Evolutionary conservation across 148 eudicot species (phyloP).

Genomic region (Rhododendron ferrugineum): DNA sequence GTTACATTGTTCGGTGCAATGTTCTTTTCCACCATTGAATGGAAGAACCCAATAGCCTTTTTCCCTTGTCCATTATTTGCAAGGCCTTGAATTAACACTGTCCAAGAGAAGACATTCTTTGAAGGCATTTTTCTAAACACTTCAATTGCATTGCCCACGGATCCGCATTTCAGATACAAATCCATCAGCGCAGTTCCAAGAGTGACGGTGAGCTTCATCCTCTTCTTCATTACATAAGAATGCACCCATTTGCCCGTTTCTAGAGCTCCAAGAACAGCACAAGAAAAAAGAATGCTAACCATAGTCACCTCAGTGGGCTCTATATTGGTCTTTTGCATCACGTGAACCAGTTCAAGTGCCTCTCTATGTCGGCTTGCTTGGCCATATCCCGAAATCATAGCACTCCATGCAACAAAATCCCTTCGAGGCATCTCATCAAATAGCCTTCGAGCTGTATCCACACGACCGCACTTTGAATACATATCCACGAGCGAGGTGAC

Average conservation of each 20-base stretch:
- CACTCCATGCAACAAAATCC: slow-evolving; percentile 45
- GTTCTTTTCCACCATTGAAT: slow-evolving; percentile 21
- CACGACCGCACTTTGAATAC: slow-evolving; percentile 37
- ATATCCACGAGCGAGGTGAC: slow-evolving; percentile 36
- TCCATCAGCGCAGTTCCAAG: slow-evolving; percentile 36
- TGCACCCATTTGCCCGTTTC: slow-evolving; percentile 41
- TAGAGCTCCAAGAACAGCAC: slow-evolving; percentile 37
- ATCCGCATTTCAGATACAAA: slow-evolving; percentile 42
- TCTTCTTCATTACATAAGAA: slow-evolving; percentile 29
- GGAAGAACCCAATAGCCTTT: slow-evolving; percentile 29
- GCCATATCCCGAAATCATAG: slow-evolving; percentile 38
- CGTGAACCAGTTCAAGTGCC: slow-evolving; percentile 31
- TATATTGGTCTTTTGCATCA: slow-evolving; percentile 30
- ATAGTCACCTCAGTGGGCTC: slow-evolving; percentile 41
- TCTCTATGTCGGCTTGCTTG: slow-evolving; percentile 27
- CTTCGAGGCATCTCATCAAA: slow-evolving; percentile 26
- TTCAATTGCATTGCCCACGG: slow-evolving; percentile 22
- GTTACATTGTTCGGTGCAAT: slow-evolving; percentile 32
- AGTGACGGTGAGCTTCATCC: slow-evolving; percentile 23
- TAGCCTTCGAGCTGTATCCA: slow-evolving; percentile 22
- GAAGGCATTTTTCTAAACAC: slow-evolving; percentile 31
- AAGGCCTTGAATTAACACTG: slow-evolving; percentile 35
- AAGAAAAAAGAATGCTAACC: slow-evolving; percentile 34
- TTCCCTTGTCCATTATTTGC: slow-evolving; percentile 35
- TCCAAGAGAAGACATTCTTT: slow-evolving; percentile 34